Conservation (phyloP, 2,329 filamentous ascomycete genomes). For the Ophioceras dolichostomum region DNA sequence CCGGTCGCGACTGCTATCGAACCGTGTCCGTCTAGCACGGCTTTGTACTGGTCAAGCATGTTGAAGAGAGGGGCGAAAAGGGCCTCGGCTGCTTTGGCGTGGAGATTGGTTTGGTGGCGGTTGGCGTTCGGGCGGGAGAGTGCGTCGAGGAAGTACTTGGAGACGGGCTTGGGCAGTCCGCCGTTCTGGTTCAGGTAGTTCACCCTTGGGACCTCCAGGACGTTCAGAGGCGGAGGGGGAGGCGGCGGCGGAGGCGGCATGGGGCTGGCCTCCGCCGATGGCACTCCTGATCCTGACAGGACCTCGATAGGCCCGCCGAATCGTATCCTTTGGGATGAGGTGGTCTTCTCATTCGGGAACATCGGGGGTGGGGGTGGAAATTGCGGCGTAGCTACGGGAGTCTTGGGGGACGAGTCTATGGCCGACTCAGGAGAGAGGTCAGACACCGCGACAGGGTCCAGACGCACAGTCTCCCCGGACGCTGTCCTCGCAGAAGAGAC, state of each 20-base stretch:
- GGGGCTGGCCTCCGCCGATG: constrained; percentile 27
- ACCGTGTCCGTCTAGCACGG: constrained; percentile 70
- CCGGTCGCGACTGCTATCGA: constrained; percentile 92
- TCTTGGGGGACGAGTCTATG: constrained; percentile 45
- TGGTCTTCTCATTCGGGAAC: constrained; percentile 18
- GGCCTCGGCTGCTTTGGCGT: constrained; percentile 54
- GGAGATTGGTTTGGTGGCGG: constrained; percentile 49
- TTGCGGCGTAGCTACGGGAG: constrained; percentile 42
- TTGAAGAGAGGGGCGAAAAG: constrained; percentile 76
- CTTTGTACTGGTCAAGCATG: constrained; percentile 74
- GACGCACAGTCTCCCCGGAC: constrained; percentile 8
- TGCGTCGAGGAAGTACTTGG: constrained; percentile 60
- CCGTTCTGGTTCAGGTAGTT: constrained; percentile 90
- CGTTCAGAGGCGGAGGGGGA: constrained; percentile 62
- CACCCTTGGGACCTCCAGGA: constrained; percentile 65
- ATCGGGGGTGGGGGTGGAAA: constrained; percentile 28
- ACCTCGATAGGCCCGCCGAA: constrained; percentile 22
- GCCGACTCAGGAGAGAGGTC: constrained; percentile 38
- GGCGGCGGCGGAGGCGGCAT: constrained; percentile 47
- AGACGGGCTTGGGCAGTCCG: constrained; percentile 58
- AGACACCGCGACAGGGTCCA: constrained; percentile 25
- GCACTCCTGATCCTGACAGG: constrained; percentile 20
- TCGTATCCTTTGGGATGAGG: constrained; percentile 15
- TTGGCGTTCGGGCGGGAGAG: constrained; percentile 44
- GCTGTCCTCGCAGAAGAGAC: background rate